Percentiles rank a stretch among this genome's conserved stretches.
These are phyloP conservation scores for Plasmopara halstedii DNA, from an alignment of 352 stramenopile species.

Conservation along the genomic window DNA sequence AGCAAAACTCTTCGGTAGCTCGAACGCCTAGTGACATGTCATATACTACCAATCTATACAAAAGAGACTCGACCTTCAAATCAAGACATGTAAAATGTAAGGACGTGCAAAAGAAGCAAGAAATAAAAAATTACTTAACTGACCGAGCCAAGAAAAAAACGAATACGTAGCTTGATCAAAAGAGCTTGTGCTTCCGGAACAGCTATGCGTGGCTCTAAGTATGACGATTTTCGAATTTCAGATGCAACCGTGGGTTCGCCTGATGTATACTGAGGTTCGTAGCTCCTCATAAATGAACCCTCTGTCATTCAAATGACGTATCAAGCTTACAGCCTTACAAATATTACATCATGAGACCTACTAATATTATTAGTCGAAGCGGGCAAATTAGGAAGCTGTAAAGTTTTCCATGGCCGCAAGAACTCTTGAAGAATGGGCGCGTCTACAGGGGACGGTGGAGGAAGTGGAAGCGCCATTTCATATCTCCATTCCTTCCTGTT, in stretches of 20 bases:
- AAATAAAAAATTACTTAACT: not conserved
- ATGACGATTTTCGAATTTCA: slow-evolving; percentile 24
- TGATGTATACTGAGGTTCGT: slow-evolving; percentile 42
- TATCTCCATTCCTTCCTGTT: slow-evolving; percentile 12
- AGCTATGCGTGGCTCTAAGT: slow-evolving; percentile 39
- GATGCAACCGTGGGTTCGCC: slow-evolving; percentile 42
- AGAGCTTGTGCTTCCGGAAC: slow-evolving; percentile 44
- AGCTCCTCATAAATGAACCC: slow-evolving; percentile 48
- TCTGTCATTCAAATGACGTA: slow-evolving; percentile 5
- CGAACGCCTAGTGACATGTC: slow-evolving; percentile 44
- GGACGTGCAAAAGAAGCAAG: not conserved
- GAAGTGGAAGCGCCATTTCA: slow-evolving; percentile 17
- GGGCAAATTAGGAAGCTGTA: slow-evolving; percentile 16
- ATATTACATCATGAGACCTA: not conserved
- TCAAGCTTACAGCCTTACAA: not conserved
- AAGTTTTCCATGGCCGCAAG: slow-evolving; percentile 24
- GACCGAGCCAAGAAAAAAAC: slow-evolving; percentile 50
- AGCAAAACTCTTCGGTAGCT: slow-evolving; percentile 61
- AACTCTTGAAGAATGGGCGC: slow-evolving; percentile 38
- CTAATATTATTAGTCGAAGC: not conserved
- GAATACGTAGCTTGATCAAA: slow-evolving; percentile 32
- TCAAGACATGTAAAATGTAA: not conserved
- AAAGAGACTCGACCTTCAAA: slow-evolving; percentile 50
- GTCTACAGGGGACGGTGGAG: slow-evolving; percentile 5
- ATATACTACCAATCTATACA: slow-evolving; percentile 55